Conservation (phyloP, 2,329 filamentous ascomycete genomes). For the Lachnum nothofagi region DNA sequence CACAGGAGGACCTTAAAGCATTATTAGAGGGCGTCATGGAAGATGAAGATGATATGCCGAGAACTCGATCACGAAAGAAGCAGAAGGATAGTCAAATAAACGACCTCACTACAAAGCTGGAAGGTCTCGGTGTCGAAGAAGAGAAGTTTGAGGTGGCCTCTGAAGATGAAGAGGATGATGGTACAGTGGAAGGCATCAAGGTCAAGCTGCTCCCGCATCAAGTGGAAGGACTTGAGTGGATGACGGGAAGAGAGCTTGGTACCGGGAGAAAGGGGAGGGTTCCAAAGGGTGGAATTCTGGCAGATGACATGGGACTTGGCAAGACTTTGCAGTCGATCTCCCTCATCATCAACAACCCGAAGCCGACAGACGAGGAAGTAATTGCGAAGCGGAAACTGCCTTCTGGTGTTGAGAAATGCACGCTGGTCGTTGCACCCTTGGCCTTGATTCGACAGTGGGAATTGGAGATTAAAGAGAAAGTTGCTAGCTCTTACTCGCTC, state of each 20-base stretch:
- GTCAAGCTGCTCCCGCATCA: conserved; percentile 91
- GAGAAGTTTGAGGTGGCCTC: conserved; percentile 31
- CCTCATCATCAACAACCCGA: conserved; percentile 76
- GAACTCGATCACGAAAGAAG: conserved; percentile 36
- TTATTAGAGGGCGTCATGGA: conserved; percentile 78
- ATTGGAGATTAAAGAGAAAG: conserved; percentile 79
- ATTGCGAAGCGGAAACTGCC: conserved; percentile 64
- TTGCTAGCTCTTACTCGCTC: conserved; percentile 63
- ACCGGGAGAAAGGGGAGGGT: conserved; percentile 74
- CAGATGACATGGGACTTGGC: conserved; percentile 94
- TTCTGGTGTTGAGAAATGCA: conserved; percentile 66
- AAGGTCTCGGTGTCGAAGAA: conserved; percentile 39
- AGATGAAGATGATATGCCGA: conserved; percentile 49
- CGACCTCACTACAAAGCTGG: conserved; percentile 31
- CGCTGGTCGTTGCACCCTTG: conserved; percentile 85
- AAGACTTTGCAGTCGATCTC: conserved; percentile 95
- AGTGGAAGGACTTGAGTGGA: conserved; percentile 89
- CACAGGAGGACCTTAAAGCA: conserved; percentile 72
- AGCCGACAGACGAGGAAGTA: conserved; percentile 54
- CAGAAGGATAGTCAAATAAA: conserved; percentile 33
- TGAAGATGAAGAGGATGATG: conserved; percentile 53
- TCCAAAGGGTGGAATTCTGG: conserved; percentile 88
- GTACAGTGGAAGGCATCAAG: conserved; percentile 70
- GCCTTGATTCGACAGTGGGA: conserved; percentile 98
- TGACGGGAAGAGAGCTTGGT: conserved; percentile 86